Percentiles rank a stretch among this genome's conserved stretches.
phyloP scores from a whole-genome alignment of 805 yeast genomes.

The Candida coquimbonensis region DNA sequence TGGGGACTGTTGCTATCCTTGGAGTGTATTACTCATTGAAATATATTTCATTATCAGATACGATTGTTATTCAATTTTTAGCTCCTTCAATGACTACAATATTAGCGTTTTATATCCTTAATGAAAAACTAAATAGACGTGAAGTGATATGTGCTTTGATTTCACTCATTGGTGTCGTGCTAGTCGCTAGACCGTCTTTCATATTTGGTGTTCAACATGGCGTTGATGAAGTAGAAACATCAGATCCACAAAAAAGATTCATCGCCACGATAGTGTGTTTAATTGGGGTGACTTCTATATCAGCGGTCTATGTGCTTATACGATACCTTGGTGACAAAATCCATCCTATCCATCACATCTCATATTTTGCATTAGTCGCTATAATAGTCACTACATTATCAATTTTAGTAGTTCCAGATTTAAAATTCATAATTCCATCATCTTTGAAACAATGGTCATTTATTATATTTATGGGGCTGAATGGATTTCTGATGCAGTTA shows the following conservation, averaged over 20 bases:
- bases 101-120: conserved; percentile 54
- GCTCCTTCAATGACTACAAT: conserved; percentile 66
- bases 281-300: conserved; percentile 59
- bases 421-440: conserved; percentile 51
- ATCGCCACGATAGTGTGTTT: conserved; percentile 54
- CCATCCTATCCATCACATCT: conserved; percentile 69
- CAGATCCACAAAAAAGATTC: conserved; percentile 43
- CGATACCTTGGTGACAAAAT: conserved; percentile 65
- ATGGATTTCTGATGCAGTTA: conserved; percentile 76
- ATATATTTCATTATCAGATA: conserved; percentile 67
- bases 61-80: conserved; percentile 65
- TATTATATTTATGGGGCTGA: conserved; percentile 51
- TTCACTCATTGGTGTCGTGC: conserved; percentile 63
- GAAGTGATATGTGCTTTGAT: conserved; percentile 59
- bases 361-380: conserved; percentile 59
- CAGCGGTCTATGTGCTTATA: conserved; percentile 54
- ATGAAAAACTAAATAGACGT: conserved; percentile 50
- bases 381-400: conserved; percentile 45
- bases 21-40: conserved; percentile 64
- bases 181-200: conserved; percentile 72
- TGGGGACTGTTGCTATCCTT: conserved; percentile 74
- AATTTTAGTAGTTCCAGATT: conserved; percentile 44
- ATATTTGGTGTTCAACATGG: conserved; percentile 40
- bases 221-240: conserved; percentile 38
- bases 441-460: conserved; percentile 55